Evolutionary conservation across 2,329 filamentous ascomycete species (phyloP).

Genomic region (Sporothrix curviconia): DNA sequence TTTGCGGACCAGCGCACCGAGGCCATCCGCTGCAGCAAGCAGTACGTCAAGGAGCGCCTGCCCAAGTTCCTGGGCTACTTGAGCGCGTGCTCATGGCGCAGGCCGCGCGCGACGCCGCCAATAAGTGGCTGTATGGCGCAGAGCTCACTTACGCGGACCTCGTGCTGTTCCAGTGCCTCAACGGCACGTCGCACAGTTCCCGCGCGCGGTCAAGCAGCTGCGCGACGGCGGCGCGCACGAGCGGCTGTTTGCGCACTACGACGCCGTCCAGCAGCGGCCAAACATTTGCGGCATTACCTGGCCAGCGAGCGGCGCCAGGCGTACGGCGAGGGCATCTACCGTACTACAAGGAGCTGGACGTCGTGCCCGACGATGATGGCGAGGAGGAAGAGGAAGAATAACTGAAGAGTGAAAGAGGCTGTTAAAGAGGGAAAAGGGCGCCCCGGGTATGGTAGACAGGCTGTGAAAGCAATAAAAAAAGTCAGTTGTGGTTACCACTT

Average conservation of each 20-base stretch:
- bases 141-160: slow-evolving; percentile 65
- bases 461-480: no score
- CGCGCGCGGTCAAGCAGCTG: slow-evolving; percentile 54
- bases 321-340: slow-evolving; percentile 61
- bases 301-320: slow-evolving; percentile 54
- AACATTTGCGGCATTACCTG: slow-evolving; percentile 64
- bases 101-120: slow-evolving; percentile 18
- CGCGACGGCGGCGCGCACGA: slow-evolving; percentile 51
- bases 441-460: no score
- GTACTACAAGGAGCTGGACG: slow-evolving; percentile 66
- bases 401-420: not conserved
- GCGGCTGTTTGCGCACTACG: slow-evolving; percentile 57
- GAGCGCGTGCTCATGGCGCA: slow-evolving; percentile 56
- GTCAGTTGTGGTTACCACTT: no score
- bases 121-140: slow-evolving; percentile 58
- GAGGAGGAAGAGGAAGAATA: not conserved
- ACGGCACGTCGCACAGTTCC: slow-evolving; percentile 61
- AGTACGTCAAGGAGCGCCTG: slow-evolving; percentile 55
- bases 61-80: slow-evolving; percentile 67
- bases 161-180: slow-evolving; percentile 61
- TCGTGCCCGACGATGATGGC: slow-evolving; percentile 25
- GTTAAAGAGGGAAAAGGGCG: not conserved
- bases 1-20: slow-evolving; percentile 74
- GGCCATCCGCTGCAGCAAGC: slow-evolving; percentile 47
- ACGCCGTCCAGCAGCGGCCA: slow-evolving; percentile 54